phyloP scores from a whole-genome alignment of 345 rosid species.

The Angophora floribunda region DNA sequence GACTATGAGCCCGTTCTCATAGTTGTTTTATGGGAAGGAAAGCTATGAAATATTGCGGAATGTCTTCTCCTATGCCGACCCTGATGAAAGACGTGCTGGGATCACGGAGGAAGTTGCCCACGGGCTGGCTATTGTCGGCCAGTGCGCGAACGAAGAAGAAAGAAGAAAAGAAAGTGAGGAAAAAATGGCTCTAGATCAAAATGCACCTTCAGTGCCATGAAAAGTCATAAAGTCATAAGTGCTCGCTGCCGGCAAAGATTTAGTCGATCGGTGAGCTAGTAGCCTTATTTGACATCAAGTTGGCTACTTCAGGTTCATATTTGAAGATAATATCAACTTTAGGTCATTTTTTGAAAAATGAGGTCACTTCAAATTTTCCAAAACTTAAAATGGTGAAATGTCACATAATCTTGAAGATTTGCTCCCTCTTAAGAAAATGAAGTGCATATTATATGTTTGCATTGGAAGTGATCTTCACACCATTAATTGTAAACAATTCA shows the following conservation, averaged over 20 bases:
- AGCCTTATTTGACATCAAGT: neutral
- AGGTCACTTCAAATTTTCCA: neutral
- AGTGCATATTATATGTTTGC: neutral
- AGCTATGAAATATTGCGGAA: too few relatives aligned
- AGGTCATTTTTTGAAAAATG: neutral
- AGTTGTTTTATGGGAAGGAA: neutral
- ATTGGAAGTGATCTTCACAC: neutral
- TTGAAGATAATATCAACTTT: neutral
- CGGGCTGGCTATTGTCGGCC: rapidly evolving
- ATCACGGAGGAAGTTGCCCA: neutral
- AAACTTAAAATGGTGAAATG: neutral
- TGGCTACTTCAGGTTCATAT: neutral
- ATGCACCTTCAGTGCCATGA: neutral
- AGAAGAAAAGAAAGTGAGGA: neutral
- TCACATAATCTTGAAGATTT: neutral
- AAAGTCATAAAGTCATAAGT: neutral
- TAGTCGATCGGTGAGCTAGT: rapidly evolving
- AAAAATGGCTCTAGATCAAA: neutral
- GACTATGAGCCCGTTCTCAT: neutral
- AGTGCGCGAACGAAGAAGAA: neutral
- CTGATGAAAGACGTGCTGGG: neutral
- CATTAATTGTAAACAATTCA: neutral
- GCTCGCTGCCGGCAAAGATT: neutral
- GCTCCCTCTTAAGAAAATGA: neutral
- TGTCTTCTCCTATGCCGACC: neutral